phyloP scores from a whole-genome alignment of 305 asterid species.

The Euphrasia arctica region DNA sequence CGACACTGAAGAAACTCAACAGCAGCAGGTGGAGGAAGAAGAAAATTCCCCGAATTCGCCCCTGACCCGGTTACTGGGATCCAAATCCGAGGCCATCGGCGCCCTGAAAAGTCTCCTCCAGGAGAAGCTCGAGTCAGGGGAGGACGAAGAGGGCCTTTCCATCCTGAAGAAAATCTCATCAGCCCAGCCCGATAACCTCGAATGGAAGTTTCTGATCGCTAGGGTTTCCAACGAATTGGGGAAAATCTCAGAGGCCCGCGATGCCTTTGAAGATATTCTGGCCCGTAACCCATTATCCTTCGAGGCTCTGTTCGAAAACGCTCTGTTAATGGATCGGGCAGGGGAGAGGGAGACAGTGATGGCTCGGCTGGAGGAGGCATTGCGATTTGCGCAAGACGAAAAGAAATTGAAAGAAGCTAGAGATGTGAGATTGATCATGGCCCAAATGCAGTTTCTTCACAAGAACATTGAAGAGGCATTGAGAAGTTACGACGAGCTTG shows the following conservation, averaged over 20 bases:
- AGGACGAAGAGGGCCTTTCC: slow-evolving; percentile 60
- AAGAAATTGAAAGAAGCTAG: slow-evolving; percentile 60
- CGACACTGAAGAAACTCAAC: slow-evolving; percentile 21
- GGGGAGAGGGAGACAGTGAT: slow-evolving; percentile 65
- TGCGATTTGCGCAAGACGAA: slow-evolving; percentile 54
- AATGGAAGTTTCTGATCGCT: slow-evolving; percentile 70
- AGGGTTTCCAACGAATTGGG: slow-evolving; percentile 66
- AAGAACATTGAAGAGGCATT: slow-evolving; percentile 79
- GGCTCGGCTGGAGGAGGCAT: slow-evolving; percentile 59
- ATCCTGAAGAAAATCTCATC: slow-evolving; percentile 43
- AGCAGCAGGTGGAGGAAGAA: slow-evolving; percentile 19
- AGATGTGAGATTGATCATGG: slow-evolving; percentile 77
- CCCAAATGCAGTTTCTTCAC: slow-evolving; percentile 75
- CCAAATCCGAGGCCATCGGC: slow-evolving; percentile 47
- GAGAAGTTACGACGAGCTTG: slow-evolving; percentile 63
- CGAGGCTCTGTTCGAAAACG: slow-evolving; percentile 78
- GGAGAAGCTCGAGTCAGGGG: slow-evolving; percentile 63
- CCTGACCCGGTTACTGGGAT: slow-evolving; percentile 43
- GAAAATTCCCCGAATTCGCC: slow-evolving; percentile 36
- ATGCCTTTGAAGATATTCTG: slow-evolving; percentile 54
- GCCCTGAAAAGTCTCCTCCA: slow-evolving; percentile 52
- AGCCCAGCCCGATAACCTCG: slow-evolving; percentile 62
- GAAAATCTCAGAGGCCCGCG: slow-evolving; percentile 47
- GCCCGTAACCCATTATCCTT: slow-evolving; percentile 39
- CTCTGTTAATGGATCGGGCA: slow-evolving; percentile 65